phyloP scores from a whole-genome alignment of 2,329 filamentous ascomycete genomes.

The Fusarium aywerte region DNA sequence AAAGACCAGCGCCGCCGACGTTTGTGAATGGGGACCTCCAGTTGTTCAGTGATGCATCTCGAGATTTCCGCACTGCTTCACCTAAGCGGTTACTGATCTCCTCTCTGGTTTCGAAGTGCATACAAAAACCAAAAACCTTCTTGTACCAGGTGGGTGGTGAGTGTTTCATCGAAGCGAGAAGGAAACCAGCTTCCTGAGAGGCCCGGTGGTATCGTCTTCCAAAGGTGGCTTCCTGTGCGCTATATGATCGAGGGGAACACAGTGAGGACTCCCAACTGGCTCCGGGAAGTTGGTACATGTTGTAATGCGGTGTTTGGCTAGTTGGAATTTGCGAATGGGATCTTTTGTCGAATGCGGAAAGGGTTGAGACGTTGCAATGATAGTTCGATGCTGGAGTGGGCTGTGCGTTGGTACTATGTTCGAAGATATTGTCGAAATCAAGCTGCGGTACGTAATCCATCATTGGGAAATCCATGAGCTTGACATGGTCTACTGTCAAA shows the following conservation, averaged over 20 bases:
- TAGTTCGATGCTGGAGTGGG: neutral
- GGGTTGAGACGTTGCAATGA: neutral
- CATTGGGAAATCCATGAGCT: neutral
- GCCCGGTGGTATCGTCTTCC: slow-evolving; percentile 6
- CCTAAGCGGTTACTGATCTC: neutral
- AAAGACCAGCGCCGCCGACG: neutral
- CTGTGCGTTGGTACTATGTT: neutral
- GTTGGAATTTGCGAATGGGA: neutral
- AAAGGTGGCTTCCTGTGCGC: slow-evolving; percentile 6
- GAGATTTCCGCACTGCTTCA: neutral
- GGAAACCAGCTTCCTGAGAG: neutral
- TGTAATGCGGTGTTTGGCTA: neutral
- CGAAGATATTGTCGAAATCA: neutral
- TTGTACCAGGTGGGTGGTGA: slow-evolving; percentile 4
- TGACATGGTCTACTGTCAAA: rapidly evolving
- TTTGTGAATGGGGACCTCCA: slow-evolving; percentile 13
- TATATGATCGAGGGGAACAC: neutral
- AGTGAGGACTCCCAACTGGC: neutral
- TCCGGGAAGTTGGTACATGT: slow-evolving; percentile 1
- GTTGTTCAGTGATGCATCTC: neutral
- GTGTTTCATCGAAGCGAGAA: slow-evolving; percentile 3
- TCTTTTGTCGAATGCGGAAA: neutral
- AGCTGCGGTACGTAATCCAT: neutral
- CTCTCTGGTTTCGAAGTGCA: slow-evolving; percentile 11
- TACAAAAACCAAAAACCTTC: slow-evolving; percentile 5